These are phyloP conservation scores for Cucurbita argyrosperma DNA, from an alignment of 306 rosid genomes.

Conservation along the genomic window DNA sequence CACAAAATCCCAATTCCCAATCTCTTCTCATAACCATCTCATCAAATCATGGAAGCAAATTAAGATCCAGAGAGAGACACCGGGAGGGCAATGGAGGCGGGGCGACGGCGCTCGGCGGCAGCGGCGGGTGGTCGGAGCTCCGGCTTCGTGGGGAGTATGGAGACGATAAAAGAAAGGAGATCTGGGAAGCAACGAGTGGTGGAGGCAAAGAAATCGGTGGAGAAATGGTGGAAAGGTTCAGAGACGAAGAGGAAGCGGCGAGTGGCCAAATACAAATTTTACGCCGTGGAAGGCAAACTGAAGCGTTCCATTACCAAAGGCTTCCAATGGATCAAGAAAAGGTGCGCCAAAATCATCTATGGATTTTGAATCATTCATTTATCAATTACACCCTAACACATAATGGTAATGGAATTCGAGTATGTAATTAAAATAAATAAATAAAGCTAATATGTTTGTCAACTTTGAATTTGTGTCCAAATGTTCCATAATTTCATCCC, in stretches of 20 bases:
- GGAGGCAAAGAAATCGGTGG: neutral
- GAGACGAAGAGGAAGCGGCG: constrained; percentile 35
- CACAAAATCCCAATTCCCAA: neutral
- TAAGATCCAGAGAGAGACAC: too few species aligned
- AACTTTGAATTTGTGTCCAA: too few species aligned
- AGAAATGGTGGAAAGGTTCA: constrained; percentile 27
- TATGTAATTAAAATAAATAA: too few species aligned
- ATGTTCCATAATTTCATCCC: too few species aligned
- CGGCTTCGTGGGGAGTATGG: neutral
- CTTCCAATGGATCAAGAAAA: constrained; percentile 20
- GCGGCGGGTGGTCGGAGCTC: neutral
- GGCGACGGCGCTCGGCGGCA: neutral
- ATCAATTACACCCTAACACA: too few species aligned
- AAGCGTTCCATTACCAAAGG: constrained; percentile 31
- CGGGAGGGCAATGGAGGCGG: too few species aligned
- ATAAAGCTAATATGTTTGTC: too few species aligned
- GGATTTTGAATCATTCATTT: neutral
- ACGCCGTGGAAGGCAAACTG: constrained; percentile 26
- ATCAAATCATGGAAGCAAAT: too few species aligned
- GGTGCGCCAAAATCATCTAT: constrained; percentile 21
- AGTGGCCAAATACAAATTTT: constrained; percentile 31
- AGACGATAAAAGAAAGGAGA: neutral
- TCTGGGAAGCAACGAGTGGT: neutral
- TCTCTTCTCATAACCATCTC: neutral
- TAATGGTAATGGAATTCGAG: too few species aligned